These are phyloP conservation scores for Candida dubliniensis DNA, from an alignment of 1,139 yeast genomes.

Conservation along the genomic window DNA sequence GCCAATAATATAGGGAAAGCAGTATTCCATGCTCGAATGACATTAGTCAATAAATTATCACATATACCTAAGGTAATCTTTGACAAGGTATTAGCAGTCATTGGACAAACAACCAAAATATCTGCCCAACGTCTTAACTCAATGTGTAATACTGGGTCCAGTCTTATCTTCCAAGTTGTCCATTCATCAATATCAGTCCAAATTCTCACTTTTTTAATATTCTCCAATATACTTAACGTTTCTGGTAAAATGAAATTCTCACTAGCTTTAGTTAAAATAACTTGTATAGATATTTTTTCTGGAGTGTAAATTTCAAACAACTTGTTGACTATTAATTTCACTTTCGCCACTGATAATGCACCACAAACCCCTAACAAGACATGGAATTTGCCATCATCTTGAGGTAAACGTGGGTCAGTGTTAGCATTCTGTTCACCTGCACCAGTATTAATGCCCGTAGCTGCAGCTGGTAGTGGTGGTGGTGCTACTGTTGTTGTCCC, in stretches of 20 bases:
- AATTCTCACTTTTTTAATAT: constrained; percentile 51
- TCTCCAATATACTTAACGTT: constrained; percentile 39
- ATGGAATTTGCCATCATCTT: constrained; percentile 88
- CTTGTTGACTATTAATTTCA: constrained; percentile 71
- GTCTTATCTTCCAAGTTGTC: constrained; percentile 79
- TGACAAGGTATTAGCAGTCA: constrained; percentile 89
- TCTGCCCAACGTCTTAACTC: constrained; percentile 97
- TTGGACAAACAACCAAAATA: constrained; percentile 80
- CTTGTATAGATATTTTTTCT: constrained; percentile 73
- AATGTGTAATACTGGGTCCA: constrained; percentile 91
- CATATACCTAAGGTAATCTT: constrained; percentile 87
- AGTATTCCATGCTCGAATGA: constrained; percentile 89
- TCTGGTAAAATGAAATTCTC: constrained; percentile 76
- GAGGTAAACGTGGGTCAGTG: constrained; percentile 79
- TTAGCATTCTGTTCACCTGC: constrained; percentile 52
- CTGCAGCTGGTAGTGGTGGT: constrained; percentile 11
- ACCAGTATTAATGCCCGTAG: no score
- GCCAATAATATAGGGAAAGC: constrained; percentile 85
- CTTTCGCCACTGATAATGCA: constrained; percentile 74
- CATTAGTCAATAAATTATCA: constrained; percentile 84
- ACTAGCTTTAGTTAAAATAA: constrained; percentile 78
- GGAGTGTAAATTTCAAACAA: constrained; percentile 77
- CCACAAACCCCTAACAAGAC: constrained; percentile 90
- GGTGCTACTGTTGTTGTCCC: constrained; percentile 8
- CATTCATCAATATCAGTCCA: constrained; percentile 95